These are phyloP conservation scores for Salix suchowensis DNA, from an alignment of 345 rosid genomes.

Conservation along the genomic window DNA sequence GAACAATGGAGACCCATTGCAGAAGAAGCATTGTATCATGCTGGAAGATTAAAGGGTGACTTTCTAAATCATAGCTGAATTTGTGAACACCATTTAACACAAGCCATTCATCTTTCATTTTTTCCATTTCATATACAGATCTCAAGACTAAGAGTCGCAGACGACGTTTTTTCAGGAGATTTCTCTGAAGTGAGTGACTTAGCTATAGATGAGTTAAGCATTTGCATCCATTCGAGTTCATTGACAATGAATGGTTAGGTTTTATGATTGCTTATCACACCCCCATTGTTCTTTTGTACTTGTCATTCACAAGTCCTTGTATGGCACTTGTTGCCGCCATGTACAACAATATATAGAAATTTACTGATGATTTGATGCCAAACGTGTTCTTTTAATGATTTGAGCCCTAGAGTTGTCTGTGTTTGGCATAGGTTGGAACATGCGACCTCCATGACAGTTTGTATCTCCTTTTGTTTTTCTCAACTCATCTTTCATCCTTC, in stretches of 20 bases:
- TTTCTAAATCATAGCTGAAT: neutral
- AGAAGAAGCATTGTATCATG: conserved; percentile 66
- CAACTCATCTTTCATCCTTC: no score
- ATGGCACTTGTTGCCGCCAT: neutral
- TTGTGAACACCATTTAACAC: neutral
- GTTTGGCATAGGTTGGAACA: no score
- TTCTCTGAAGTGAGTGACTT: conserved; percentile 25
- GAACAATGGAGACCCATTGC: conserved; percentile 87
- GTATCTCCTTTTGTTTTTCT: no score
- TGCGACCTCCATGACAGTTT: no score
- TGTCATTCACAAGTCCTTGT: neutral
- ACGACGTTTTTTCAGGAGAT: conserved; percentile 28
- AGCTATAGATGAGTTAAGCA: neutral
- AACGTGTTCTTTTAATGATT: neutral
- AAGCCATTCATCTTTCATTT: neutral
- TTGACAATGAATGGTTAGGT: neutral
- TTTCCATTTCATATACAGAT: conserved; percentile 23
- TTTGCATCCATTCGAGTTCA: neutral
- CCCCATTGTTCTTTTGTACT: neutral
- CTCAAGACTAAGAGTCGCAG: conserved; percentile 18
- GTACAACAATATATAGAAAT: neutral
- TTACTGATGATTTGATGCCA: neutral
- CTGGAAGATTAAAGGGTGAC: conserved; percentile 68
- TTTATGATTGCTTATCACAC: neutral
- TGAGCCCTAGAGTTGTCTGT: no score